Evolutionary conservation across 1,284 basidiomycete species (phyloP), one percentile per base, ranked within the genome.

Genomic region (Marasmius sp.): DNA sequence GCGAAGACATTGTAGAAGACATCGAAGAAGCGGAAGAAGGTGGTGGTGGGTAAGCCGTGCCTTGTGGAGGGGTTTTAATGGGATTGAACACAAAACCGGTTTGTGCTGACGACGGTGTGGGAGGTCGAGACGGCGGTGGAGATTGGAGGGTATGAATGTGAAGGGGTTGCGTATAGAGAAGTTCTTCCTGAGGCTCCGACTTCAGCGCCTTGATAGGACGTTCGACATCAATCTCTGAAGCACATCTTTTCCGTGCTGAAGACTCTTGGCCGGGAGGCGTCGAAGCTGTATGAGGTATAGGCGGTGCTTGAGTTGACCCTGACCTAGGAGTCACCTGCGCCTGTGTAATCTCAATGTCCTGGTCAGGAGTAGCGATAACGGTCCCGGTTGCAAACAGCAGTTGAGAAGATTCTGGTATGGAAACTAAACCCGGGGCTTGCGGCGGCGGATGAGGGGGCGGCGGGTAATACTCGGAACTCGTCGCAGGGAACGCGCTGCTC

Each of bases 141-240:
- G 77, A 77, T 60, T 69, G 65, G 7, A 74, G 69, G 20, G 77
- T 69, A 18, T 71, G 61, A 9, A 71, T 63, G 12, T 75, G 64
- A 34, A 18, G 16, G 45, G 70, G 70, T 7, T 71, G 60, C 20
- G 16, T 47, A 63, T 41, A 51, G 38, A 60, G 69, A 20, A 70
- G 57, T 57, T 88, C 87, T 39, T 90, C 89, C 65, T 78, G 81
- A 27, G 88, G 86, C 67, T 91, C 88, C 64, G 87, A 77, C 74
- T 91, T 91, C 64, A 85, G 76, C 18, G 85, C 81, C 69, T 91
- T 91, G 56, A 85, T 76, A 43, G 77, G 81, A 20, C 88, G 82
- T 60, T 85, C 83, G 61, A 82, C 85, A 20, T 80, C 84, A 61
- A 85, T 76, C 55, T 83, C 84, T n/a, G 87, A 86, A 14, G 84